phyloP scores from a whole-genome alignment of 768 basidiomycete species.

The Dioszegia crocea region DNA sequence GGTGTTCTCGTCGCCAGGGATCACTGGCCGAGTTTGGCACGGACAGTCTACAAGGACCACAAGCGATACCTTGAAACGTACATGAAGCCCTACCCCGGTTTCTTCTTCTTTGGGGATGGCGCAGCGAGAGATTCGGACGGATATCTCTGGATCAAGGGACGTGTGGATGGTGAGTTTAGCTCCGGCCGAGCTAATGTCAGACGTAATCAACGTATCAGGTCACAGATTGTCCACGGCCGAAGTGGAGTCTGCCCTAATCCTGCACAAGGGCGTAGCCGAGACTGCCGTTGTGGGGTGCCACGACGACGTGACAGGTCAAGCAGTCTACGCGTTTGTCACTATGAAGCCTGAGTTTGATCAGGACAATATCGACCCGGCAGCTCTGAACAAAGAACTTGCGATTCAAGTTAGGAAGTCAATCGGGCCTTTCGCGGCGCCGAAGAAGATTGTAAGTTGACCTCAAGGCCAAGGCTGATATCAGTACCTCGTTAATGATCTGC shows the following conservation, averaged over 20 bases:
- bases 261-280: conserved; percentile 93
- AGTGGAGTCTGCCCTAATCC: conserved; percentile 92
- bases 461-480: conserved; percentile 7
- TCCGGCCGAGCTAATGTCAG: background rate
- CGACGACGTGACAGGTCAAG: conserved; percentile 53
- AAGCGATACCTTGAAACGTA: conserved; percentile 75
- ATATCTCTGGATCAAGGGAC: conserved; percentile 98
- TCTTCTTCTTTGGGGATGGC: conserved; percentile 97
- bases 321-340: conserved; percentile 90
- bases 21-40: conserved; percentile 94
- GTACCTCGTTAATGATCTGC: conserved; percentile 60
- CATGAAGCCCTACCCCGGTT: conserved; percentile 81
- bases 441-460: conserved; percentile 67
- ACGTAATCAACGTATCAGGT: conserved; percentile 64
- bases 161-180: conserved; percentile 63
- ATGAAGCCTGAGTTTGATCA: conserved; percentile 89
- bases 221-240: conserved; percentile 96
- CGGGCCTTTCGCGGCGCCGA: conserved; percentile 94
- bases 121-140: conserved; percentile 90
- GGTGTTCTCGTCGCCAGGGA: conserved; percentile 79
- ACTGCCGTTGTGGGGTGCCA: conserved; percentile 61
- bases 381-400: conserved; percentile 76
- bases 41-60: conserved; percentile 88
- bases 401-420: conserved; percentile 97
- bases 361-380: conserved; percentile 65